phyloP scores from a whole-genome alignment of 2,329 filamentous ascomycete genomes.

The Sporothrix protearum region DNA sequence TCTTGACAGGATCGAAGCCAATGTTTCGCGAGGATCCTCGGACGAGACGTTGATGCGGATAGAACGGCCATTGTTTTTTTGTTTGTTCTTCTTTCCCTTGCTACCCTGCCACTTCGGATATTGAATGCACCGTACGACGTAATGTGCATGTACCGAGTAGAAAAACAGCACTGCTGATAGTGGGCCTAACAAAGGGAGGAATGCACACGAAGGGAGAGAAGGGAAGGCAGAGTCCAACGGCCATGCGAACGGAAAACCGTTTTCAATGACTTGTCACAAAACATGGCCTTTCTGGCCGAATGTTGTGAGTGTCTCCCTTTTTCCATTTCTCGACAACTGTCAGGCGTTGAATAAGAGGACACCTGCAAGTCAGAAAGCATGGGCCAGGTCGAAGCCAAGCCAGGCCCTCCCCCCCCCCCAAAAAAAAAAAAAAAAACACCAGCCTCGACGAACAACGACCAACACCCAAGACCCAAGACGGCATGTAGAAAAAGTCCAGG shows the following conservation, averaged over 20 bases:
- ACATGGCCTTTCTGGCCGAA: not conserved
- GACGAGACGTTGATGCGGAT: not conserved
- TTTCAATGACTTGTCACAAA: conserved; percentile 12
- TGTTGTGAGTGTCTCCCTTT: not conserved
- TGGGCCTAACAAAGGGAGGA: not conserved
- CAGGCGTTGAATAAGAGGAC: not conserved
- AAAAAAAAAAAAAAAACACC: not conserved
- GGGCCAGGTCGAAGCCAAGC: conserved; percentile 5
- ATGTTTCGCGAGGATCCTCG: not conserved
- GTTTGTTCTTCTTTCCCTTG: no score
- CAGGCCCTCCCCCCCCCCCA: no score
- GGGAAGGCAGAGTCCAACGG: not conserved
- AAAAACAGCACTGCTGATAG: not conserved
- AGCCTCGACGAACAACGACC: not conserved
- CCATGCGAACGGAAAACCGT: not conserved
- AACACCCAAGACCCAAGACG: not conserved
- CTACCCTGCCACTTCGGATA: not conserved
- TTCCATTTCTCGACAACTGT: not conserved
- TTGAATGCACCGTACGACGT: conserved; percentile 1
- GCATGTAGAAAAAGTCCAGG: conserved; percentile 6
- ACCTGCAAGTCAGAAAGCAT: conserved; percentile 4
- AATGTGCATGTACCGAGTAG: no score
- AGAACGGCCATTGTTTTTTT: conserved; percentile 5
- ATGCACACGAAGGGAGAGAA: not conserved
- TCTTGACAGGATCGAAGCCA: not conserved